A percentile compares a stretch with the other conserved stretches of the same genome.
These are phyloP conservation scores for Exophiala alcalophila DNA, from an alignment of 2,329 filamentous ascomycete genomes.

Conservation along the genomic window DNA sequence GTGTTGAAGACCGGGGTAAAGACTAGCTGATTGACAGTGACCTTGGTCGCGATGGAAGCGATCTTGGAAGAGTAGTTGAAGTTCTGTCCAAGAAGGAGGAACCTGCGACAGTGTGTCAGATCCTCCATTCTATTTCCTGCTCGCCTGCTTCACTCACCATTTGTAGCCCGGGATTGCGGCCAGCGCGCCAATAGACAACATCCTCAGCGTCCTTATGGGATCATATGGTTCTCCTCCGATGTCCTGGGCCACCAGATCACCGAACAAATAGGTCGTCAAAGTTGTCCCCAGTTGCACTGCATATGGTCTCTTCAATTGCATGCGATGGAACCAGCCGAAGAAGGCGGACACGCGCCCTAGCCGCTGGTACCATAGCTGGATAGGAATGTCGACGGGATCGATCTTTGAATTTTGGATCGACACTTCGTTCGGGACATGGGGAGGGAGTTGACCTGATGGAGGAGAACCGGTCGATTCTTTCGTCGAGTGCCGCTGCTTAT, in stretches of 20 bases:
- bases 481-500: constrained; percentile 12
- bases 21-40: constrained; percentile 71
- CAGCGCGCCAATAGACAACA: constrained; percentile 69
- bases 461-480: constrained; percentile 9
- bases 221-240: constrained; percentile 57
- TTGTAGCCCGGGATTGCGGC: constrained; percentile 74
- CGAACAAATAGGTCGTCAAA: constrained; percentile 70
- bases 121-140: not conserved
- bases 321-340: constrained; percentile 42
- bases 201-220: constrained; percentile 64
- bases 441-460: constrained; percentile 9
- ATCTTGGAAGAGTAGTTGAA: constrained; percentile 80
- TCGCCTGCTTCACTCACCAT: constrained; percentile 60
- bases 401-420: constrained; percentile 12
- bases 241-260: constrained; percentile 33
- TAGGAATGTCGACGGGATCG: constrained; percentile 28
- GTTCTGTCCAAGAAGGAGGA: constrained; percentile 71
- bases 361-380: constrained; percentile 30
- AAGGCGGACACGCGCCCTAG: constrained; percentile 30
- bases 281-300: constrained; percentile 75
- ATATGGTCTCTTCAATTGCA: constrained; percentile 70
- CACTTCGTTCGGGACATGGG: constrained; percentile 15
- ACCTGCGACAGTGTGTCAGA: constrained; percentile 49
- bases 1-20: constrained; percentile 83
- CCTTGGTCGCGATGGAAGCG: constrained; percentile 71